Conservation (phyloP, 2,329 filamentous ascomycete species). For the Aspergillus pseudotamarii region DNA sequence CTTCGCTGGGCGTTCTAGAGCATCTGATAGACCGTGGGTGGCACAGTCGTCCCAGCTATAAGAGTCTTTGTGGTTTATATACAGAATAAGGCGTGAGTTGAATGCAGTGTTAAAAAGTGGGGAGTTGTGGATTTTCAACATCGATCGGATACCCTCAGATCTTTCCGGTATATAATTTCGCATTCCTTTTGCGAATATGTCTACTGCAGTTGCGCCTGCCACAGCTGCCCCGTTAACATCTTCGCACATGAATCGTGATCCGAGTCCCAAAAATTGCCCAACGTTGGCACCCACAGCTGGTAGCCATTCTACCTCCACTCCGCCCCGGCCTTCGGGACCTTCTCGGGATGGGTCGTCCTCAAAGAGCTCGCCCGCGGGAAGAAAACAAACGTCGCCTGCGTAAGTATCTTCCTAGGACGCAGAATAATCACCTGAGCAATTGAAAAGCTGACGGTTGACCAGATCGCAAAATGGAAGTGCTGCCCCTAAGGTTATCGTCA, state of each 20-base stretch:
- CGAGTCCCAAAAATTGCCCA: slow-evolving; percentile 49
- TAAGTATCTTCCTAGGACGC: slow-evolving; percentile 40
- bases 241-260: slow-evolving; percentile 47
- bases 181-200: slow-evolving; percentile 39
- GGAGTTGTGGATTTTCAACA: neutral
- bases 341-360: slow-evolving; percentile 38
- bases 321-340: slow-evolving; percentile 34
- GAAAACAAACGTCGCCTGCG: slow-evolving; percentile 47
- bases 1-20: slow-evolving; percentile 10
- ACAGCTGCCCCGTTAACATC: slow-evolving; percentile 47
- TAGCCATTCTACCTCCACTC: slow-evolving; percentile 37
- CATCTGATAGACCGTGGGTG: slow-evolving; percentile 7
- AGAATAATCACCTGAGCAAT: neutral
- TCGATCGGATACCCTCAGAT: neutral
- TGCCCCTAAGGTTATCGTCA: slow-evolving; percentile 83
- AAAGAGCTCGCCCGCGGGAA: slow-evolving; percentile 39
- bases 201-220: slow-evolving; percentile 52
- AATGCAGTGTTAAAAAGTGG: neutral
- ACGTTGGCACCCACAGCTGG: slow-evolving; percentile 42
- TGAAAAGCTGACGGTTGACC: neutral
- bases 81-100: slow-evolving; percentile 2
- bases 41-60: slow-evolving; percentile 10
- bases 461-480: slow-evolving; percentile 50
- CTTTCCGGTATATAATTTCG: neutral
- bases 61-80: slow-evolving; percentile 14